These are phyloP conservation scores for Candida corydali DNA, from an alignment of 805 yeast genomes.

Conservation along the genomic window DNA sequence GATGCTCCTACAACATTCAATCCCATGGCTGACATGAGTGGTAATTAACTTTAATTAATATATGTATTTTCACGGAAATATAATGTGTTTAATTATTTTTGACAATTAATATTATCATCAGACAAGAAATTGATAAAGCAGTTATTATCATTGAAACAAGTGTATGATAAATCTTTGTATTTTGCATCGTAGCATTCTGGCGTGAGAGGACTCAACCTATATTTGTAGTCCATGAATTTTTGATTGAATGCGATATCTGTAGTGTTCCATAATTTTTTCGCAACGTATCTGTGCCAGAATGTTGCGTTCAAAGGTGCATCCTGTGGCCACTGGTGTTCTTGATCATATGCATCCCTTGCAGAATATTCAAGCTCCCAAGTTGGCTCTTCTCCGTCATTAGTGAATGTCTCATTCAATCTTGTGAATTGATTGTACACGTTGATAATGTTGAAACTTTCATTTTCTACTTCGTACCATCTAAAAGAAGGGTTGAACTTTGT, in stretches of 20 bases:
- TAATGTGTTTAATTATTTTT: conserved; percentile 3
- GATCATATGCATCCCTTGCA: conserved; percentile 55
- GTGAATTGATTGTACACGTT: conserved; percentile 57
- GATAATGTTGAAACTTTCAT: conserved; percentile 54
- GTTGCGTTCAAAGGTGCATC: conserved; percentile 60
- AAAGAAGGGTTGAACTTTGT: conserved; percentile 63
- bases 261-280: conserved; percentile 36
- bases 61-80: too few species aligned
- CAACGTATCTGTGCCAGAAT: conserved; percentile 56
- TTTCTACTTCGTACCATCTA: conserved; percentile 67
- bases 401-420: conserved; percentile 52
- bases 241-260: conserved; percentile 25
- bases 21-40: conserved; percentile 11
- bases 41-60: neutral
- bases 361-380: conserved; percentile 60
- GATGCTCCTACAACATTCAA: conserved; percentile 14
- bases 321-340: conserved; percentile 55
- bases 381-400: conserved; percentile 51
- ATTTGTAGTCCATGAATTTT: conserved; percentile 15
- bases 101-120: conserved; percentile 14
- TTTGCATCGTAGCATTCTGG: conserved; percentile 34
- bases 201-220: conserved; percentile 44
- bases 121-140: conserved; percentile 14
- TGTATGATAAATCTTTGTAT: conserved; percentile 11
- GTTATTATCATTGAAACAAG: conserved; percentile 18